Base-by-base conservation (phyloP, 495 filamentous ascomycete species). In the Aspergillus indologenus region DNA sequence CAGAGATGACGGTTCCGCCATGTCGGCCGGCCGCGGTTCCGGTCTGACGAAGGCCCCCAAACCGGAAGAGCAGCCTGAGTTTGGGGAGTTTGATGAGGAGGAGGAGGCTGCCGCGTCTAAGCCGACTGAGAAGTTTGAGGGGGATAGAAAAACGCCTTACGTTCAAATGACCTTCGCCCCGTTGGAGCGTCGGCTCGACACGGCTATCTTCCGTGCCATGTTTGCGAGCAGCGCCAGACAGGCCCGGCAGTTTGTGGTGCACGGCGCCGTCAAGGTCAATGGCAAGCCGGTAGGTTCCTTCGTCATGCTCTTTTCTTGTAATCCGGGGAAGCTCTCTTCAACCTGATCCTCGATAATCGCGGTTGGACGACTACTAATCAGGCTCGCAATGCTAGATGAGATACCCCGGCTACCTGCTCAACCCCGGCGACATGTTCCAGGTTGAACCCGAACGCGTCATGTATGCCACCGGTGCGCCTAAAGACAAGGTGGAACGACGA, bases 341-440 rank as follows among this genome's bases (percentile, higher is more conserved):
- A n/a, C n/a, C n/a, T n/a, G n/a, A n/a, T n/a, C n/a, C n/a, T 31
- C 9, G 26, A 22, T 40, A 59, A 11, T n/a, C n/a, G n/a, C n/a
- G n/a, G n/a, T 9, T 40, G 44, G 47, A 26, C 22, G 14, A 40
- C 2, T 40, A 40, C 48, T 51, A 20, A 51, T 18, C n/a, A 22
- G 19, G 20, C 20, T 18, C 23, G 12, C 40, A 20, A 19, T 42
- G 26, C 24, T 65, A 97, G 94, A 96, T 98, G 90, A 82, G 79
- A 48, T 87, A 96, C 68, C 92, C 94, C 1, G 87, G 90, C 60
- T 98, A 98, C 75, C 88, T 92, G 67, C 87, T 98, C 24, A 98
- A 98, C 73, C 94, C 94, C 11, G 94, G 94, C 50, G 94, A 98
- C 69, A 88, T 98, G 80, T 98, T 98, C 82, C 90, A 93, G 67